Evolutionary conservation across 257 asterid genomes (phyloP).

Genomic region (Ligustrum vulgare): DNA sequence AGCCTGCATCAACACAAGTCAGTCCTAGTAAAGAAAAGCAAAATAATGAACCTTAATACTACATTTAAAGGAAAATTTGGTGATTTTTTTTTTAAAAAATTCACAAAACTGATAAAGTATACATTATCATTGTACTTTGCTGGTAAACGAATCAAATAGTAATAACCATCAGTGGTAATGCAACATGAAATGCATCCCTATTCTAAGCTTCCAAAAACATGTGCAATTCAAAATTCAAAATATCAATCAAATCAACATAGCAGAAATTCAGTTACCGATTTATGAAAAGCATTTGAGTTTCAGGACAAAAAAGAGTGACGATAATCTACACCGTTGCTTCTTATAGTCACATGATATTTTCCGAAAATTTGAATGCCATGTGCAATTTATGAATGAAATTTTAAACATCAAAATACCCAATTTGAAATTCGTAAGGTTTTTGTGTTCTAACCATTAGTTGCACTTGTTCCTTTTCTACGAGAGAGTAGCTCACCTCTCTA

Average conservation of each 20-base stretch:
- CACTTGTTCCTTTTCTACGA: conserved; percentile 39
- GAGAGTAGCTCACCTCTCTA: conserved; percentile 62
- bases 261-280: background rate
- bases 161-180: background rate
- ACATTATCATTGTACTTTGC: background rate
- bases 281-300: background rate
- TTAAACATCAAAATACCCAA: conserved; percentile 29
- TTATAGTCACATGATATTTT: background rate
- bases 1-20: conserved; percentile 41
- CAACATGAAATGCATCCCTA: background rate
- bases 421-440: conserved; percentile 39
- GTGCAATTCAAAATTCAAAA: conserved; percentile 3
- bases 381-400: conserved; percentile 11
- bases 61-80: background rate
- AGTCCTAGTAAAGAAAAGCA: background rate
- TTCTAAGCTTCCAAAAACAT: background rate
- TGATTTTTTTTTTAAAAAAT: background rate
- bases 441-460: conserved; percentile 42
- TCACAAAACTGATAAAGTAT: background rate
- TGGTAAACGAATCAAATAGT: background rate
- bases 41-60: background rate
- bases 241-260: conserved; percentile 1
- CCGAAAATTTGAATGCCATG: conserved; percentile 1
- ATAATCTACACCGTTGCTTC: background rate
- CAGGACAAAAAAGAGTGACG: background rate